phyloP scores from a whole-genome alignment of 2,329 filamentous ascomycete genomes.

The Exophiala sp. region DNA sequence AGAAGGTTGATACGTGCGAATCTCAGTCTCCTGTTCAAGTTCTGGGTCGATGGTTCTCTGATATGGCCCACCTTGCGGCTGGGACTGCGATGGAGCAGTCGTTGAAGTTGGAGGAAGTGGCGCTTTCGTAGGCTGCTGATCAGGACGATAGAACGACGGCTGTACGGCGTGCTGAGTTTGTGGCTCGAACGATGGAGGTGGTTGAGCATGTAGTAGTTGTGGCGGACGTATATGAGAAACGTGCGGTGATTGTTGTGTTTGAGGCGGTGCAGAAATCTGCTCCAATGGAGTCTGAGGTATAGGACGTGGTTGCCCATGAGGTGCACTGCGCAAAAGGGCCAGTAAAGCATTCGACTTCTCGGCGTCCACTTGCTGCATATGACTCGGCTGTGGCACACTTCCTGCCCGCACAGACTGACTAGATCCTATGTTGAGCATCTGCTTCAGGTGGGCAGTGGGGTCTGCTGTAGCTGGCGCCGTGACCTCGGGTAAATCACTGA shows the following conservation, averaged over 20 bases:
- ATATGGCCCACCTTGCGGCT: conserved; percentile 41
- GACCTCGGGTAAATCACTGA: conserved; percentile 42
- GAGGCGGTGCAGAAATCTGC: conserved; percentile 48
- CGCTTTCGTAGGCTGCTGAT: conserved; percentile 27
- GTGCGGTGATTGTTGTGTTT: conserved; percentile 54
- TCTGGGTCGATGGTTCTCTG: conserved; percentile 46
- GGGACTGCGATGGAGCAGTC: conserved; percentile 21
- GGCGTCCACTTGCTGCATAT: conserved; percentile 32
- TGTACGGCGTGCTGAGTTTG: conserved; percentile 17
- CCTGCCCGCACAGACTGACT: conserved; percentile 16
- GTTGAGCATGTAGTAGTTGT: conserved; percentile 13
- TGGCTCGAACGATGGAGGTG: conserved; percentile 8
- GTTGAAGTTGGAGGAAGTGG: conserved; percentile 26
- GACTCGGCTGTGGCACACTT: conserved; percentile 16
- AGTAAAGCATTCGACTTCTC: conserved; percentile 53
- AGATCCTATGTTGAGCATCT: conserved; percentile 39
- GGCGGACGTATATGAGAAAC: conserved; percentile 26
- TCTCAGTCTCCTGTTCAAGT: conserved; percentile 38
- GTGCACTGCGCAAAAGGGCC: conserved; percentile 50
- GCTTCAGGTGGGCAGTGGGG: conserved; percentile 52
- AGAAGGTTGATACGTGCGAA: conserved; percentile 39
- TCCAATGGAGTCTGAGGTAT: conserved; percentile 54
- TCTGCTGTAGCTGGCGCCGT: conserved; percentile 35
- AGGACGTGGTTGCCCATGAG: conserved; percentile 31
- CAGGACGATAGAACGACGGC: conserved; percentile 27